Evolutionary conservation across 2,329 filamentous ascomycete genomes (phyloP).

Genomic region (Aspergillus candidus): DNA sequence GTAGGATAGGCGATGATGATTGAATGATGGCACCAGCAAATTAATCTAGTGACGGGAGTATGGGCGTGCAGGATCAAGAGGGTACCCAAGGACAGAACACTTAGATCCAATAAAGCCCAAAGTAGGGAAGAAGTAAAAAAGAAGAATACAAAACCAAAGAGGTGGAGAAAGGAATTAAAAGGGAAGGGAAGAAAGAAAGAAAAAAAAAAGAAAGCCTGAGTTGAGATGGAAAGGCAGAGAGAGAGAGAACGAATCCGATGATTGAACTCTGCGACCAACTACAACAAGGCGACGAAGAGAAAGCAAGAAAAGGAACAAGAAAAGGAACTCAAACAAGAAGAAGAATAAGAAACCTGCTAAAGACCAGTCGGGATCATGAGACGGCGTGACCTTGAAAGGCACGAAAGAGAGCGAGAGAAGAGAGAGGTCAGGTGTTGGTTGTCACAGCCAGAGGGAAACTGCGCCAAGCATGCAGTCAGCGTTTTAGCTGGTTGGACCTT

Average conservation of each 20-base stretch:
- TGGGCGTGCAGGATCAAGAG: background rate
- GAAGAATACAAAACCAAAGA: background rate
- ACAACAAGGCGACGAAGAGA: too few species aligned
- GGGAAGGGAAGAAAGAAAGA: background rate
- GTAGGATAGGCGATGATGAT: background rate
- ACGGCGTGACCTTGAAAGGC: background rate
- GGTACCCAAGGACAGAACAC: background rate
- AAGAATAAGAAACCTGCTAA: too few species aligned
- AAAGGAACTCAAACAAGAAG: too few species aligned
- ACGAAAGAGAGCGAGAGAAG: background rate
- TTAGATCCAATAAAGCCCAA: background rate
- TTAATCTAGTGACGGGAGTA: too few species aligned
- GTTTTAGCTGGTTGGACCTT: too few species aligned
- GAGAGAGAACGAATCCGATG: too few species aligned
- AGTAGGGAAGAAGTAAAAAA: background rate
- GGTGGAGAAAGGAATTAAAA: background rate
- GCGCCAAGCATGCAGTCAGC: too few species aligned
- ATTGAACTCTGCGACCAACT: too few species aligned
- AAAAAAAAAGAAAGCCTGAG: background rate
- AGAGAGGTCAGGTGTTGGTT: slow-evolving; percentile 1
- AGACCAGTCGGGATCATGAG: too few species aligned
- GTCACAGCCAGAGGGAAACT: background rate
- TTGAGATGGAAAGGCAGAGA: too few species aligned
- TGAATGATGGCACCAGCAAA: background rate
- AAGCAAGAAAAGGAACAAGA: too few species aligned